Conservation (phyloP, 352 stramenopile genomes). For the Globisporangium megalacanthum region DNA sequence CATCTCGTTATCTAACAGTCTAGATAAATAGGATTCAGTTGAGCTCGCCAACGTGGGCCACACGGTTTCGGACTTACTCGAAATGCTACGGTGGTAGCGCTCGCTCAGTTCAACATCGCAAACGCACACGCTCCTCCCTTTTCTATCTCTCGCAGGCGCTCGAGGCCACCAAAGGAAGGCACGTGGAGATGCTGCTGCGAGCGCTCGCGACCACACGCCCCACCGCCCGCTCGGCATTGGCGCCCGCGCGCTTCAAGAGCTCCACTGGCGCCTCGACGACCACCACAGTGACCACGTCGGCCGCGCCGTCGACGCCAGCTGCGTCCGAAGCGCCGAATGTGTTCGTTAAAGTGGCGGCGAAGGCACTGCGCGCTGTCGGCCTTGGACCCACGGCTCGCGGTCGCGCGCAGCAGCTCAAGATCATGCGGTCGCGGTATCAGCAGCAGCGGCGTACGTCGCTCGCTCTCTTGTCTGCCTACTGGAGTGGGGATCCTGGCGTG, state of each 20-base stretch:
- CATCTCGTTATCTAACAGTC: too few species aligned
- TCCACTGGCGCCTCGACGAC: neutral
- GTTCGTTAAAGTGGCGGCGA: conserved; percentile 16
- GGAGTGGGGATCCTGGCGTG: neutral
- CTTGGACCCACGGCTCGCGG: conserved; percentile 19
- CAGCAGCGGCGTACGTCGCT: conserved; percentile 9
- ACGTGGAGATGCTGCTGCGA: conserved; percentile 8
- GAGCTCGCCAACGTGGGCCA: neutral
- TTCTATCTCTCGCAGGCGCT: neutral
- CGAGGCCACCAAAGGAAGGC: neutral
- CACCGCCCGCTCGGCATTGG: neutral
- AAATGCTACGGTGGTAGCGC: neutral
- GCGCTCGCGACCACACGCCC: conserved; percentile 11
- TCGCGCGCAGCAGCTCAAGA: conserved; percentile 16
- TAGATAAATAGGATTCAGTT: too few species aligned
- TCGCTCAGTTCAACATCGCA: neutral
- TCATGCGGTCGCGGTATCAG: conserved; percentile 9
- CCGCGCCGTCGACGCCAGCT: neutral
- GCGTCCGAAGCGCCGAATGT: conserved; percentile 1
- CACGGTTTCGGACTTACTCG: neutral
- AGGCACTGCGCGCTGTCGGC: conserved; percentile 19
- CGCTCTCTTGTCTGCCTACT: neutral
- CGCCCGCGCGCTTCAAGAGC: conserved; percentile 13
- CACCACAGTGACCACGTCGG: neutral
- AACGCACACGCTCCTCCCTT: neutral